These are phyloP conservation scores for Didymella lethalis DNA, from an alignment of 2,329 filamentous ascomycete species.

Conservation along the genomic window DNA sequence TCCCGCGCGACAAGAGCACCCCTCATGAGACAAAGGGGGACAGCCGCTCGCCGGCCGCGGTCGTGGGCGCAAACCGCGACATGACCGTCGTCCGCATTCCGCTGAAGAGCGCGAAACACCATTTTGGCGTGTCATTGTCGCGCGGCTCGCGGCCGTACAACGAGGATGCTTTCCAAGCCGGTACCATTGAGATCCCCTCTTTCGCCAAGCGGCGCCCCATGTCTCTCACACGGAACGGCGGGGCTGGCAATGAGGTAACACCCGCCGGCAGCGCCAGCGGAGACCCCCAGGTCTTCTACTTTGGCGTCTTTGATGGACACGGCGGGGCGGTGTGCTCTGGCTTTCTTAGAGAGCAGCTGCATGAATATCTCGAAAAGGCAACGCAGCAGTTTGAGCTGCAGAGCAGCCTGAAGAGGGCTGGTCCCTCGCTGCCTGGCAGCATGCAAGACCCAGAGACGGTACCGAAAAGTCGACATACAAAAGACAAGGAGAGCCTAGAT, in stretches of 20 bases:
- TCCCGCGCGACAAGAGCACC: slow-evolving; percentile 83
- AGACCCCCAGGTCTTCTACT: slow-evolving; percentile 97
- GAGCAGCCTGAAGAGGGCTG: slow-evolving; percentile 68
- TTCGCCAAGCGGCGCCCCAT: slow-evolving; percentile 86
- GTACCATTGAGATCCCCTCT: slow-evolving; percentile 89
- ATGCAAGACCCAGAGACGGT: slow-evolving; percentile 33
- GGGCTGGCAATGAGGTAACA: slow-evolving; percentile 63
- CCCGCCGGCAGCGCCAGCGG: slow-evolving; percentile 80
- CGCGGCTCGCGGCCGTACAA: slow-evolving; percentile 88
- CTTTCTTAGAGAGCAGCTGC: slow-evolving; percentile 83
- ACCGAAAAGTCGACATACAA: slow-evolving; percentile 34
- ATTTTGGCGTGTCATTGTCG: slow-evolving; percentile 82
- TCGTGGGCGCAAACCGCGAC: slow-evolving; percentile 63
- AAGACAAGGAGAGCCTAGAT: slow-evolving; percentile 51
- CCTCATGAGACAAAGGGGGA: slow-evolving; percentile 68
- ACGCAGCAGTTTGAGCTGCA: slow-evolving; percentile 77
- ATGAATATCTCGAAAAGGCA: slow-evolving; percentile 86
- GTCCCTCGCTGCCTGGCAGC: slow-evolving; percentile 37
- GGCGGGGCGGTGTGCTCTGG: slow-evolving; percentile 88
- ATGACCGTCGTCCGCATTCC: slow-evolving; percentile 95
- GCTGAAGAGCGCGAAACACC: slow-evolving; percentile 90
- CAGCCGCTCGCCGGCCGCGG: slow-evolving; percentile 48
- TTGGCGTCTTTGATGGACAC: slow-evolving; percentile 95
- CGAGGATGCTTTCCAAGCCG: slow-evolving; percentile 93
- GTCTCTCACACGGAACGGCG: slow-evolving; percentile 58